phyloP scores from a whole-genome alignment of 2,329 filamentous ascomycete genomes.

The Taxawa tesnikishii region DNA sequence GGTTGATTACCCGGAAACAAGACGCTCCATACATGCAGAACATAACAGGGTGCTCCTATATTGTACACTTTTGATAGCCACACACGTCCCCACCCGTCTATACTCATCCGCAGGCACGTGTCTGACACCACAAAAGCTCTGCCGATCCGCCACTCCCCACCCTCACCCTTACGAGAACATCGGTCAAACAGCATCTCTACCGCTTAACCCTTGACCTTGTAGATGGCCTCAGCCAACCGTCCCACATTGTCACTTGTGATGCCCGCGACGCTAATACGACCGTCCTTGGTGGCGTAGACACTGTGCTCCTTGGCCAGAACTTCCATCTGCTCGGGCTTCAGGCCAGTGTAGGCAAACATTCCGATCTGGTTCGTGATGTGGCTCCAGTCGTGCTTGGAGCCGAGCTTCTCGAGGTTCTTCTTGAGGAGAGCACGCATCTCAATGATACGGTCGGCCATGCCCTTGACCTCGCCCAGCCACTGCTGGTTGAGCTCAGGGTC shows the following conservation, averaged over 20 bases:
- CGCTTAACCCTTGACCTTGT: constrained; percentile 60
- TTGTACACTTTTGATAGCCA: too few species aligned
- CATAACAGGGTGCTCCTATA: too few species aligned
- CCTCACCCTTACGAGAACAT: too few species aligned
- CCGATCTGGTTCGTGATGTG: constrained; percentile 98
- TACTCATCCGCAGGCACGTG: too few species aligned
- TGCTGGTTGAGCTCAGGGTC: constrained; percentile 74
- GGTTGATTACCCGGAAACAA: too few species aligned
- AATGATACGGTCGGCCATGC: constrained; percentile 98
- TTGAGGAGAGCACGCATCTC: constrained; percentile 91
- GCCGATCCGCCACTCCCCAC: too few species aligned
- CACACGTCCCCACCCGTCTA: too few species aligned
- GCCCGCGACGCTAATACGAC: constrained; percentile 73
- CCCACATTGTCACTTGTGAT: constrained; percentile 71
- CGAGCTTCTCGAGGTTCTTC: constrained; percentile 86
- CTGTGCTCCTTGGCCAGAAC: constrained; percentile 86
- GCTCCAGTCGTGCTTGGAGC: constrained; percentile 94
- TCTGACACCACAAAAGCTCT: too few species aligned
- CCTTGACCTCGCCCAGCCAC: constrained; percentile 95
- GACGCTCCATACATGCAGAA: too few species aligned
- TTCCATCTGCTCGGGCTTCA: constrained; percentile 86
- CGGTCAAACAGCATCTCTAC: too few species aligned
- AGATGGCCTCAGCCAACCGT: constrained; percentile 71
- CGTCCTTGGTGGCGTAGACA: constrained; percentile 92
- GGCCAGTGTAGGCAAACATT: constrained; percentile 98